phyloP scores from a whole-genome alignment of 1,139 yeast genomes.

The Suhomyces atakaporum region DNA sequence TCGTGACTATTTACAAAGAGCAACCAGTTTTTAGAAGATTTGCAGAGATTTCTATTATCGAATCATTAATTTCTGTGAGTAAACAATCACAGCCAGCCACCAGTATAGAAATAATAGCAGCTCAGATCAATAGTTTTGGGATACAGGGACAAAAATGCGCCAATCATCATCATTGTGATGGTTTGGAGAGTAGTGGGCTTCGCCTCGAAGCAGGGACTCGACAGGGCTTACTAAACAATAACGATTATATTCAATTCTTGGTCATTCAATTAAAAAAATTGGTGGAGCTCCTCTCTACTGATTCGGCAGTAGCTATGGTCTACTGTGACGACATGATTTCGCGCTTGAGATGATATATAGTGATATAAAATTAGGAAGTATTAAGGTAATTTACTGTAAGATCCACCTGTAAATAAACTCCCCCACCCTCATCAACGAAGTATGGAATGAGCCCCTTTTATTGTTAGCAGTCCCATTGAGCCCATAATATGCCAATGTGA shows the following conservation, averaged over 20 bases:
- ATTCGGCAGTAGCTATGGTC: constrained; percentile 15
- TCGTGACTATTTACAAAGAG: constrained; percentile 23
- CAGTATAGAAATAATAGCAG: constrained; percentile 3
- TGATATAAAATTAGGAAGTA: no score
- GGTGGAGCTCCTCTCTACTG: constrained; percentile 8
- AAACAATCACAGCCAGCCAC: constrained; percentile 9
- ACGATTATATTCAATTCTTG: constrained; percentile 17
- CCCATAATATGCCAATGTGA: constrained; percentile 5
- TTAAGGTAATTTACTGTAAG: no score
- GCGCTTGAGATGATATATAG: no score
- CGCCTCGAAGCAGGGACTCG: constrained; percentile 11
- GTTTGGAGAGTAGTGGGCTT: constrained; percentile 8
- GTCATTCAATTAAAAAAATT: constrained; percentile 16
- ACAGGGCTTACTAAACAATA: constrained; percentile 8
- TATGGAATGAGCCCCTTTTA: not conserved
- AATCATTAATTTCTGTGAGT: constrained; percentile 17
- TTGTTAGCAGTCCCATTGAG: not conserved
- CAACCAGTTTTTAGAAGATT: constrained; percentile 34
- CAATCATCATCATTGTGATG: not conserved
- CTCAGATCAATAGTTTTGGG: not conserved
- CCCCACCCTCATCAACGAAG: no score
- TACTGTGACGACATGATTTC: no score
- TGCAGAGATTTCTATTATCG: constrained; percentile 32
- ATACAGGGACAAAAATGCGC: not conserved
- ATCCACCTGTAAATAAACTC: no score